These are phyloP conservation scores for Rhamnella rubrinervis DNA, from an alignment of 331 rosid species.

Conservation along the genomic window DNA sequence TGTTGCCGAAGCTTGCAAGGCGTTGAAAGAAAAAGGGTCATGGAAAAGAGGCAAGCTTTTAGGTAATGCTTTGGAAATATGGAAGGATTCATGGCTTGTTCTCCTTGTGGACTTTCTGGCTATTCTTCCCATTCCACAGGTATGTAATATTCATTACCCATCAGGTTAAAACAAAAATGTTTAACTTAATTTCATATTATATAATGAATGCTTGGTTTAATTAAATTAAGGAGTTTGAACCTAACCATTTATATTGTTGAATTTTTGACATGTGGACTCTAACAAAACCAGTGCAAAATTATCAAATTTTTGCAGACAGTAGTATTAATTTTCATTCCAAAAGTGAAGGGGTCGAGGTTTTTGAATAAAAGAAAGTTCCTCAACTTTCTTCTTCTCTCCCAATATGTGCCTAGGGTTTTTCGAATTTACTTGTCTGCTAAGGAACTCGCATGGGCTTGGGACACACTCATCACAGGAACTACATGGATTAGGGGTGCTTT, in stretches of 20 bases:
- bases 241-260: too few relatives aligned
- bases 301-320: background rate
- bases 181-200: too few relatives aligned
- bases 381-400: slow-evolving; percentile 4
- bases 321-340: background rate
- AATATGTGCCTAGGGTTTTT: slow-evolving; percentile 12
- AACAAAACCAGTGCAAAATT: too few relatives aligned
- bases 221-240: too few relatives aligned
- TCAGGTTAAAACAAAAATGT: too few relatives aligned
- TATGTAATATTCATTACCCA: background rate
- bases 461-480: background rate
- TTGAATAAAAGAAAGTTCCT: background rate
- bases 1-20: background rate
- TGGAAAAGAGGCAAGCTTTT: background rate
- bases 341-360: slow-evolving; percentile 2
- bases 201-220: too few relatives aligned
- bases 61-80: background rate
- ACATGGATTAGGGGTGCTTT: slow-evolving; percentile 14
- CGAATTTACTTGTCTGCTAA: slow-evolving; percentile 5
- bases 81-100: background rate
- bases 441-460: background rate
- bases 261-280: too few relatives aligned
- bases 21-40: background rate
- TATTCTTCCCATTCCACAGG: background rate
- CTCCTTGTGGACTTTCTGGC: background rate